These are phyloP conservation scores for Neckera pumila DNA, from an alignment of 225 moss, liverwort and hornwort genomes.

Conservation along the genomic window DNA sequence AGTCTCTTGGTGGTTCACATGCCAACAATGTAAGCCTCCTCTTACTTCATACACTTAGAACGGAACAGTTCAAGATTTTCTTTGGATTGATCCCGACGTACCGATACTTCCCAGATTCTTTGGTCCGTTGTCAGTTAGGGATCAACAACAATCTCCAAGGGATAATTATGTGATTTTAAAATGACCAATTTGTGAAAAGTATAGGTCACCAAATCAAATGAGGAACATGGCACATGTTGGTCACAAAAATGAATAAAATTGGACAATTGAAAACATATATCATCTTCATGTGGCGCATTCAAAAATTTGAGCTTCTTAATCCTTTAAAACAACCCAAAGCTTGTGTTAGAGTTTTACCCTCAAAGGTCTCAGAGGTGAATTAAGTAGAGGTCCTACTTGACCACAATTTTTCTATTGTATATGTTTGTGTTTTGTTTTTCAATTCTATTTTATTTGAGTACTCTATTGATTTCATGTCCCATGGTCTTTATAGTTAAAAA, in stretches of 20 bases:
- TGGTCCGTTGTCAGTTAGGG: not conserved
- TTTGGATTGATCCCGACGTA: not conserved
- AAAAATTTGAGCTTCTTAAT: not conserved
- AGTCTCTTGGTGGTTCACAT: slow-evolving; percentile 53
- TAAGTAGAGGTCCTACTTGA: not conserved
- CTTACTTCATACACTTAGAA: not conserved
- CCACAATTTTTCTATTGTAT: not conserved
- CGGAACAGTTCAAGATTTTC: not conserved
- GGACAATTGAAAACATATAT: too few species aligned
- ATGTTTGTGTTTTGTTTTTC: not conserved
- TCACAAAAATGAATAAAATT: not conserved
- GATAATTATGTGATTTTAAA: not conserved
- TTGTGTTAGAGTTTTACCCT: not conserved
- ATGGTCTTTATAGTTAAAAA: not conserved
- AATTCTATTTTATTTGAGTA: not conserved
- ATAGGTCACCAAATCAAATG: not conserved
- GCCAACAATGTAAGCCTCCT: slow-evolving; percentile 10
- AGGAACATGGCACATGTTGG: not conserved
- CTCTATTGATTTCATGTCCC: not conserved
- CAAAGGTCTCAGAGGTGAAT: too few species aligned
- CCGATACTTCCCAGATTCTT: not conserved
- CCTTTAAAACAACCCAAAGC: not conserved
- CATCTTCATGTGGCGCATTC: not conserved
- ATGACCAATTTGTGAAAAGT: not conserved
- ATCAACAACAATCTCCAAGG: not conserved